phyloP scores from a whole-genome alignment of 805 yeast species.

The Metschnikowia kofuensis region DNA sequence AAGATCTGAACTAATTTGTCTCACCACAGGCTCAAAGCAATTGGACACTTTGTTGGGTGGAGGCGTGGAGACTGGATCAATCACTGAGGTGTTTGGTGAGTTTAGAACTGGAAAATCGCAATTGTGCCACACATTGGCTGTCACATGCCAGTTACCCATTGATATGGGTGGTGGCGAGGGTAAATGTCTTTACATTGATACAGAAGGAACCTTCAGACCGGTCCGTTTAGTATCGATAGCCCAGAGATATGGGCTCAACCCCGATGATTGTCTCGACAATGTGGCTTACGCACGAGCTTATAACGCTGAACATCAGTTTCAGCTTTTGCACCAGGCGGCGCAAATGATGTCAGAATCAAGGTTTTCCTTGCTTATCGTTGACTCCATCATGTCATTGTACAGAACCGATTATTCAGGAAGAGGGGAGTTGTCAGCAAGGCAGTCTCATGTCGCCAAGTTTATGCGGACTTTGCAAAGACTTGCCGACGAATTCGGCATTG shows the following conservation, averaged over 20 bases:
- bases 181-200: conserved; percentile 90
- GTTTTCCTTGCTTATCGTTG: conserved; percentile 88
- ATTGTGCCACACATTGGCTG: conserved; percentile 93
- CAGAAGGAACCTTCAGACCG: conserved; percentile 97
- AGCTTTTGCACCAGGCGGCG: conserved; percentile 84
- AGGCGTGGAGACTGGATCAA: conserved; percentile 95
- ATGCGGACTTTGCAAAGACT: conserved; percentile 88
- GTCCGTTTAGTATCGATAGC: conserved; percentile 87
- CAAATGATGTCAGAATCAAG: conserved; percentile 95
- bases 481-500: conserved; percentile 97
- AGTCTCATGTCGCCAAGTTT: conserved; percentile 88
- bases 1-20: conserved; percentile 83
- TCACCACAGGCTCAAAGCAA: conserved; percentile 94
- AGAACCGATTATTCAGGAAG: conserved; percentile 94
- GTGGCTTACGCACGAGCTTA: conserved; percentile 97
- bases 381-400: conserved; percentile 93
- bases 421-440: conserved; percentile 94
- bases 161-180: conserved; percentile 99
- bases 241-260: conserved; percentile 84
- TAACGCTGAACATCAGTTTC: conserved; percentile 93
- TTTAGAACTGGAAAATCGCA: conserved; percentile 98
- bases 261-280: conserved; percentile 91
- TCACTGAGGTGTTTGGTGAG: conserved; percentile 95
- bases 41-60: conserved; percentile 92
- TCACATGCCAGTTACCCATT: conserved; percentile 92